A percentile compares a stretch with the other conserved stretches of the same genome.
Conservation (phyloP, 805 yeast genomes). For the Wickerhamiella vanderwaltii region DNA sequence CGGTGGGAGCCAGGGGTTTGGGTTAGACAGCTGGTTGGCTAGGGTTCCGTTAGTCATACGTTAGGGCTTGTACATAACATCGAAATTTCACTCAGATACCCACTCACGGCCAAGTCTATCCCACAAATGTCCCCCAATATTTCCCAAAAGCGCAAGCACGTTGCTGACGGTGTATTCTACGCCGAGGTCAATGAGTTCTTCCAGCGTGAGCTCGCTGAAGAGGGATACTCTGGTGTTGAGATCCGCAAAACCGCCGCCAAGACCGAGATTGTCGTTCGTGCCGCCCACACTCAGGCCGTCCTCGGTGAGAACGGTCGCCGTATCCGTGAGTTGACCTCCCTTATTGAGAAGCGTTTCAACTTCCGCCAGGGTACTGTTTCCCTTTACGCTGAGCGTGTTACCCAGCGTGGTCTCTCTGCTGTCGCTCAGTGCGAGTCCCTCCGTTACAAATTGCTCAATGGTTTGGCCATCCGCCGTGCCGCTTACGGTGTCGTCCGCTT, state of each 20-base stretch:
- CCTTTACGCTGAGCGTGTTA: slow-evolving; percentile 97
- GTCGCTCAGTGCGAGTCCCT: slow-evolving; percentile 99
- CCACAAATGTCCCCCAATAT: slow-evolving; percentile 33
- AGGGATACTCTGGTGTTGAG: slow-evolving; percentile 99
- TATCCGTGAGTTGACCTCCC: slow-evolving; percentile 95
- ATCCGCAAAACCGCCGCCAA: slow-evolving; percentile 96
- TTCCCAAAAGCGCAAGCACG: slow-evolving; percentile 98
- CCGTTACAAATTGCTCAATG: slow-evolving; percentile 94
- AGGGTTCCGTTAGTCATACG: too few species aligned
- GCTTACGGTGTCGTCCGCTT: slow-evolving; percentile 99
- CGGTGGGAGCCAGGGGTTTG: too few species aligned
- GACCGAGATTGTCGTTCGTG: slow-evolving; percentile 97
- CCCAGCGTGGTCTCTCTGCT: slow-evolving; percentile 98
- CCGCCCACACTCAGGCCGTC: slow-evolving; percentile 97
- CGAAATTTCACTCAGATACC: slow-evolving; percentile 8
- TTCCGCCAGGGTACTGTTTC: slow-evolving; percentile 85
- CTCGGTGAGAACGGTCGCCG: slow-evolving; percentile 99
- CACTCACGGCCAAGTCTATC: slow-evolving; percentile 32
- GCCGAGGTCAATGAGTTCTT: slow-evolving; percentile 99
- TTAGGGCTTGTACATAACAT: too few species aligned
- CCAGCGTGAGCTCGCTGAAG: slow-evolving; percentile 99
- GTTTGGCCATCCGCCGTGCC: slow-evolving; percentile 99
- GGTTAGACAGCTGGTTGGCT: too few species aligned
- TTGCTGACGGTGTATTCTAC: slow-evolving; percentile 99
- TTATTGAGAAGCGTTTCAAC: slow-evolving; percentile 98